Base-by-base conservation (phyloP, 805 yeast species). In the Zygosaccharomyces kombuchaensis region DNA sequence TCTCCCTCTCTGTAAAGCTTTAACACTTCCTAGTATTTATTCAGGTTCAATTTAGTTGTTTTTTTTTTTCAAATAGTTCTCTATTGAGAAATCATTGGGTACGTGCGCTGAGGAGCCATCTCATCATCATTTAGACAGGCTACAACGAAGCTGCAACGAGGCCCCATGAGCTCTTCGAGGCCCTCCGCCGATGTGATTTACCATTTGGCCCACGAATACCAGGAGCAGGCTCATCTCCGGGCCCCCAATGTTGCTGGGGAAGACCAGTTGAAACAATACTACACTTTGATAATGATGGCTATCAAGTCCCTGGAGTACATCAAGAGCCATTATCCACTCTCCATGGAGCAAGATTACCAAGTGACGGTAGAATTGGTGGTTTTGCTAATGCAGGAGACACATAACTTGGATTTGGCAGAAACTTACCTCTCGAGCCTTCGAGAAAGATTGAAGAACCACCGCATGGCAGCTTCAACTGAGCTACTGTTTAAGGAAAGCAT, bases 201-300 rank as follows among this genome's bases (percentile, higher is more conserved):
- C 50, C 47, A 44, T 8, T 41, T 64, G 16, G 50, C 67, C 13
- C 53, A 46, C 8, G 65, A 62, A 43, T 66, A 59, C 41, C 35
- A 51, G 9, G 19, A 42, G 2, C 54, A 53, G 16, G 68, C 70
- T 1, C 52, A 56, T 25, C 22, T 29, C 17, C 27, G 38, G 10
- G 51, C 57, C 2, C 31, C 30, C 9, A 44, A 34, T 9, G 51
- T 65, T 6, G 22, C 39, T 7, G 45, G 55, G 19, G 59, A 59
- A 21, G 34, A 36, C 4, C 56, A 63, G 16, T 36, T 67, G 37
- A 38, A 44, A n/a, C 67, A 67, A 49, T 68, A 67, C 43, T 65
- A 55, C 46, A 54, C 66, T 3, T 44, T 70, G 40, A 55, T 68
- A 1, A 54, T 58, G 10, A 57, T 63, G 47, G 44, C 67, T 2